Evolutionary conservation across 768 basidiomycete species (phyloP).

Genomic region (Rhizopogon vulgaris): DNA sequence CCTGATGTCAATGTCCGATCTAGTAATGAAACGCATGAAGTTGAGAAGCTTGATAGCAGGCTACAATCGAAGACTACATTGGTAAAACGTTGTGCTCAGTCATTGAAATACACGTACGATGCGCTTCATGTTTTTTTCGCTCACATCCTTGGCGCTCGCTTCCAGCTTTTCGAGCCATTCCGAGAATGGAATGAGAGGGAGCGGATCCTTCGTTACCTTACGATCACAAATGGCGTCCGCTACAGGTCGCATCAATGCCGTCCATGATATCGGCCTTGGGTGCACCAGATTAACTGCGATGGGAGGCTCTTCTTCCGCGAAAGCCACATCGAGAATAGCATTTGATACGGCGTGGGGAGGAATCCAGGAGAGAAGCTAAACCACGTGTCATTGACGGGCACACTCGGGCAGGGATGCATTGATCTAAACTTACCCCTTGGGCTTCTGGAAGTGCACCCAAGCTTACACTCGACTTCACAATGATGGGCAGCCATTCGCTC

Average conservation of each 20-base stretch:
- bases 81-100: constrained; percentile 18
- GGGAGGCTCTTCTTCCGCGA: not conserved
- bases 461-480: no score
- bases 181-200: constrained; percentile 21
- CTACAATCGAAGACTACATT: constrained; percentile 14
- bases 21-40: constrained; percentile 17
- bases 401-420: not conserved
- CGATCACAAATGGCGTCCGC: constrained; percentile 3
- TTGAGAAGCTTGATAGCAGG: constrained; percentile 26
- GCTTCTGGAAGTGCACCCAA: constrained; percentile 16
- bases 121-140: constrained; percentile 13
- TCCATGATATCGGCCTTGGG: constrained; percentile 16
- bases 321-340: constrained; percentile 14
- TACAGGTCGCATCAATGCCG: constrained; percentile 12
- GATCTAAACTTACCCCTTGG: constrained; percentile 23
- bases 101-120: constrained; percentile 18
- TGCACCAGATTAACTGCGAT: constrained; percentile 19
- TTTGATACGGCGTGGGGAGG: constrained; percentile 11
- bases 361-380: constrained; percentile 17
- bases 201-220: constrained; percentile 2
- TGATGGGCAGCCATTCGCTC: no score
- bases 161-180: constrained; percentile 24
- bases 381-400: not conserved
- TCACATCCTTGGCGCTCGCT: not conserved
- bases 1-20: constrained; percentile 7